Base-by-base conservation (phyloP, 306 rosid species). In the Hylodesmum podocarpum region DNA sequence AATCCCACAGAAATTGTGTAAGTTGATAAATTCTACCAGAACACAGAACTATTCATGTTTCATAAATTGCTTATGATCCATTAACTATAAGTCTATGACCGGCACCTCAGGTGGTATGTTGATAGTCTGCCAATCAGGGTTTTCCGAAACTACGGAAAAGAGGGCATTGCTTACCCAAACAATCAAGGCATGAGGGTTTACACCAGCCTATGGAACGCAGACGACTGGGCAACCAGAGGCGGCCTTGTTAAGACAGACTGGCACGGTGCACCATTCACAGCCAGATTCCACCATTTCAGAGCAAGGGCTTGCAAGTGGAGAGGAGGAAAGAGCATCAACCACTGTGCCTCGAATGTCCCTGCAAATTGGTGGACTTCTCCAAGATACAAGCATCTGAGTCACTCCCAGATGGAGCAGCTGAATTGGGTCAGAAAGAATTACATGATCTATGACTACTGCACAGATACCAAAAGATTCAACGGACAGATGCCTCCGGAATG, bases 211-310 rank as follows among this genome's bases (percentile, higher is more conserved):
- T 93, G 94, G 96, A 85, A 93, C 37, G 94, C 89, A 6, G 94
- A 90, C 57, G 70, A 89, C 81, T 90, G 96, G 98, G 94, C 93
- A 81, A 93, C 94, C 1, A 83, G 90, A 85, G 96, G 96, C 0
- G 94, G 96, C 37, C 87, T 83, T 6, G 85, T 61, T 9, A 87
- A 93, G 85, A 89, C 82, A 3, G 65, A 90, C 79, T 89, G 94
- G 96, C 70, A 43, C 0, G 4, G 25, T 10, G 84, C 96, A 7
- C 96, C 94, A 16, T 93, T 90, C 84, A 75, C 5, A 1, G 94
- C 88, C 31, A 70, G 80, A 16, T 62, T 86, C 43, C 82, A 70
- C 12, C 80, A 66, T 39, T 90, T 93, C 65, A 84, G 97, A 75
- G 90, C 89, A 61, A 84, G 90, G 70, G 94, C 90, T 66, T 90